Conservation (phyloP, 2,329 filamentous ascomycete species). For the Neofusicoccum laricinum region DNA sequence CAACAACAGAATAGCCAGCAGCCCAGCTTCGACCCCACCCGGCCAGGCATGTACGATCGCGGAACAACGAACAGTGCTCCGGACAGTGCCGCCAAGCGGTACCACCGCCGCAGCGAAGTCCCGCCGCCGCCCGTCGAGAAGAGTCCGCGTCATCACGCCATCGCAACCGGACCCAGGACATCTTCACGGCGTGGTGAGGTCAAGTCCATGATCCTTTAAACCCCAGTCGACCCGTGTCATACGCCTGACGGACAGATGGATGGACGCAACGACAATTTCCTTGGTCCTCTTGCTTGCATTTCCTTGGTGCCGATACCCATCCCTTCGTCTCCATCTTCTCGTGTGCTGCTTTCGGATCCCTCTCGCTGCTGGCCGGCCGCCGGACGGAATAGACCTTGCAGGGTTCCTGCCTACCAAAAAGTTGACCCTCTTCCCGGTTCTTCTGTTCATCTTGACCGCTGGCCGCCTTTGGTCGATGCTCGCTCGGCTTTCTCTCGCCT, state of each 20-base stretch:
- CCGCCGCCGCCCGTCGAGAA: constrained; percentile 35
- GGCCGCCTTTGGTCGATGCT: neutral
- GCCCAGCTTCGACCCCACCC: constrained; percentile 24
- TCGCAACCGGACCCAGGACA: constrained; percentile 18
- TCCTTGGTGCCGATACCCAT: constrained; percentile 12
- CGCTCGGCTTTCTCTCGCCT: neutral
- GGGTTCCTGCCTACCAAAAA: neutral
- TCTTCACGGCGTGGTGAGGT: constrained; percentile 32
- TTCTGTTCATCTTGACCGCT: neutral
- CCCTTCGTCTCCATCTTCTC: neutral
- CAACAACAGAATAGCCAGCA: constrained; percentile 27
- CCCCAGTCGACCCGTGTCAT: neutral
- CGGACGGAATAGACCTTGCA: neutral
- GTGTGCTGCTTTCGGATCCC: neutral
- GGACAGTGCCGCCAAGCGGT: constrained; percentile 17
- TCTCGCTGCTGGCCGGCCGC: neutral
- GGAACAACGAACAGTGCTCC: constrained; percentile 21
- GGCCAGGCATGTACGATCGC: constrained; percentile 19
- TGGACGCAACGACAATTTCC: constrained; percentile 7
- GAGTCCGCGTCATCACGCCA: constrained; percentile 23
- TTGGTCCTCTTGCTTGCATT: constrained; percentile 7
- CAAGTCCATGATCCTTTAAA: constrained; percentile 42
- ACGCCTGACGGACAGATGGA: neutral
- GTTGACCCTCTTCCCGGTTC: neutral
- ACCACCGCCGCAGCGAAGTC: constrained; percentile 25